Evolutionary conservation across 2,329 filamentous ascomycete genomes (phyloP).

Genomic region (Chrysosphaeria jannelii): DNA sequence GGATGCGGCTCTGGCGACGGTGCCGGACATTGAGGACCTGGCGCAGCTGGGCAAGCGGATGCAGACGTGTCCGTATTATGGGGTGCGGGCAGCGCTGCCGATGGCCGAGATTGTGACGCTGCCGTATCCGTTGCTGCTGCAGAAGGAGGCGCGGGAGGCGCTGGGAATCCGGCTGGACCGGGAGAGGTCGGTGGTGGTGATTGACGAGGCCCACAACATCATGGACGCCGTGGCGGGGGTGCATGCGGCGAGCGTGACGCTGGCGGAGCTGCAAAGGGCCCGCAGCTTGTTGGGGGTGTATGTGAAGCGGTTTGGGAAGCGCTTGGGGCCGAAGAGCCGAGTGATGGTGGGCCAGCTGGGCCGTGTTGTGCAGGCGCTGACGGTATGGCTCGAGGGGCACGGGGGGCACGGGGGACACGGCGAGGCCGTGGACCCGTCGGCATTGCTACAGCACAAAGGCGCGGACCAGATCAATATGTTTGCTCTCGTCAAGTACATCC

Average conservation of each 20-base stretch:
- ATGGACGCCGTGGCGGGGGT: conserved; percentile 84
- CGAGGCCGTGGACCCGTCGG: conserved; percentile 32
- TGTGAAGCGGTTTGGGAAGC: conserved; percentile 63
- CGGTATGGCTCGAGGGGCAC: conserved; percentile 28
- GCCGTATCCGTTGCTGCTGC: conserved; percentile 71
- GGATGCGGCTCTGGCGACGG: conserved; percentile 52
- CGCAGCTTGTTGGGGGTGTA: conserved; percentile 54
- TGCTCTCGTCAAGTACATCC: conserved; percentile 63
- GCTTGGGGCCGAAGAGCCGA: conserved; percentile 67
- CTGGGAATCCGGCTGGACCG: conserved; percentile 53
- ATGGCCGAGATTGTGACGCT: conserved; percentile 72
- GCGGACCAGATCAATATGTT: conserved; percentile 89
- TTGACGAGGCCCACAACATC: conserved; percentile 92
- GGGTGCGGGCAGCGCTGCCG: conserved; percentile 58
- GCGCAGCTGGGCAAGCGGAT: conserved; percentile 47
- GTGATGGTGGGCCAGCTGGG: conserved; percentile 75
- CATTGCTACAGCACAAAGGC: conserved; percentile 53
- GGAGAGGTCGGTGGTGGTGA: conserved; percentile 54
- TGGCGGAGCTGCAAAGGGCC: conserved; percentile 42
- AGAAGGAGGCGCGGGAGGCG: conserved; percentile 64
- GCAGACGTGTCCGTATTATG: conserved; percentile 81
- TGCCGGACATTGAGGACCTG: conserved; percentile 85
- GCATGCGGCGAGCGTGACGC: conserved; percentile 46
- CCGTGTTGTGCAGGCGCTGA: conserved; percentile 52
- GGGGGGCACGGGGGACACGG: conserved; percentile 18